Evolutionary conservation across 2,329 filamentous ascomycete genomes (phyloP).

Genomic region (Onygenales sp.): DNA sequence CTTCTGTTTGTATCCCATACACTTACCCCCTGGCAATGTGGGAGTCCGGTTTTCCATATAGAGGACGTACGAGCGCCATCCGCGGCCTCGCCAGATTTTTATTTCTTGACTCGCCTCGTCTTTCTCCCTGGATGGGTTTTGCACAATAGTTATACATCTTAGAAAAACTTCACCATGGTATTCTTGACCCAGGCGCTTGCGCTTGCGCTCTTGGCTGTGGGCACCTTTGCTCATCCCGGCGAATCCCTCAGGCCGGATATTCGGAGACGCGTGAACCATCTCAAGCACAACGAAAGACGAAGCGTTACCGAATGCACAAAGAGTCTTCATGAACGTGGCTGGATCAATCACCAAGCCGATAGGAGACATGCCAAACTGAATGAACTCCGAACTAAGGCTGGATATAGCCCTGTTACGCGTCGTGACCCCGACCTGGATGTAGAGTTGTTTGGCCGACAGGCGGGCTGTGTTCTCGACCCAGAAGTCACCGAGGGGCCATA

Average conservation of each 20-base stretch:
- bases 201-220: neutral
- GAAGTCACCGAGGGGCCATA: conserved; percentile 36
- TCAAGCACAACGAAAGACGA: neutral
- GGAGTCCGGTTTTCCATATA: neutral
- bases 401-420: neutral
- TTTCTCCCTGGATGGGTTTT: neutral
- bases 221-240: neutral
- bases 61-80: neutral
- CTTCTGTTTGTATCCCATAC: neutral
- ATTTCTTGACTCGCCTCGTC: neutral
- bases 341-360: neutral
- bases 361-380: neutral
- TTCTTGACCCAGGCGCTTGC: neutral
- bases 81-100: too few relatives aligned
- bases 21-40: neutral
- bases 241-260: neutral
- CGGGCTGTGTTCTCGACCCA: conserved; percentile 38
- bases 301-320: neutral
- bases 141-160: neutral
- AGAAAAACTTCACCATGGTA: neutral
- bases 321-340: neutral
- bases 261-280: neutral
- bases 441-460: conserved; percentile 10
- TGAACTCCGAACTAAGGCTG: neutral
- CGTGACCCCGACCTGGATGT: neutral